Base-by-base conservation (phyloP, 768 basidiomycete species). In the Russula sp. region DNA sequence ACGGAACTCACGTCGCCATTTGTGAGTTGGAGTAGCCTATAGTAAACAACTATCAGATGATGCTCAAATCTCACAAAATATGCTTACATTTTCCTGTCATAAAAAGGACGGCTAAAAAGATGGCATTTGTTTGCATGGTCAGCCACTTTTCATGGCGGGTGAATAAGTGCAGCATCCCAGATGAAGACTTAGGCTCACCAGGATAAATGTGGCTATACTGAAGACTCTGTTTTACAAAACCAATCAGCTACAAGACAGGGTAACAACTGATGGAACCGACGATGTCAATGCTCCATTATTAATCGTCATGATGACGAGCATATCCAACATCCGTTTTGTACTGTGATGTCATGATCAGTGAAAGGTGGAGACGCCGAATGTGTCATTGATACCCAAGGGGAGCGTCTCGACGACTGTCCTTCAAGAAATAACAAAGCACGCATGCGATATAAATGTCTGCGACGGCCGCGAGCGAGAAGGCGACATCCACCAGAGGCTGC, bases 81-180 rank as follows among this genome's bases (percentile, higher is more conserved):
- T 57, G 32, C 57, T 46, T 42, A 57, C 57, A 57, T 57, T 57
- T 57, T 18, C 57, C 57, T 44, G 57, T 57, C 57, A 44, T 57
- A 2, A 42, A 30, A 16, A 32, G 42, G 18, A 57, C 2, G 24
- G 57, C 20, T 13, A 57, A 28, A 13, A 57, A 57, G 18, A 57
- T 57, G n/a, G 30, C 20, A 20, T 57, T 57, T 18, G 24, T 46
- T 46, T 57, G 57, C 57, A 57, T 57, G 9, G 28, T 44, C 14
- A 57, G 18, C 57, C 57, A 57, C 57, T 57, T 42, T 5, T n/a
- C 44, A 30, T 57, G 10, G 26, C 16, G 9, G 3, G n/a, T 44
- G 20, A 58, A 48, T 32, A 36, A 1, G 38, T 40, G 38, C 36
- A 5, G 20, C 44, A 32, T 44, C 13, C 13, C 28, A 30, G 24